Percentiles rank a stretch among this genome's conserved stretches.
Conservation (phyloP, 345 rosid genomes). For the Raphanus raphanistrum region DNA sequence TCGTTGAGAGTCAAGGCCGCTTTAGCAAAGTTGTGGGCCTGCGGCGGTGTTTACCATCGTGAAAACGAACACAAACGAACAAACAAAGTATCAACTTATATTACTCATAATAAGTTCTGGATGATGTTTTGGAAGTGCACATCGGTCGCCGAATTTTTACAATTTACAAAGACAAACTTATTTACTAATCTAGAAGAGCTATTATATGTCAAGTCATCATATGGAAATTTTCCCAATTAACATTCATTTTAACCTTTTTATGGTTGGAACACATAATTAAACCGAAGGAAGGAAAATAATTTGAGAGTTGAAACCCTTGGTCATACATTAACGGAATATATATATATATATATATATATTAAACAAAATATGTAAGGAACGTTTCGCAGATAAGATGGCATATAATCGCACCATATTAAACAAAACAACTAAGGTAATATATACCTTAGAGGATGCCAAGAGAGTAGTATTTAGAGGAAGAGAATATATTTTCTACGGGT, state of each 20-base stretch:
- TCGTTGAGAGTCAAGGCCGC: background rate
- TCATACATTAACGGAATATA: background rate
- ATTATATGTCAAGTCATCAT: background rate
- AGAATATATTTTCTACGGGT: background rate
- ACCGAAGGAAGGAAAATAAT: background rate
- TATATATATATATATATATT: background rate
- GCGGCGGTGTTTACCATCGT: constrained; percentile 7
- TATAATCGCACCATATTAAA: background rate
- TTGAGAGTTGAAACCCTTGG: background rate
- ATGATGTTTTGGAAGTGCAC: background rate
- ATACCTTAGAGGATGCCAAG: background rate
- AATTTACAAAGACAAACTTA: background rate
- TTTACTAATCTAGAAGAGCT: background rate
- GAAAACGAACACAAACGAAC: background rate
- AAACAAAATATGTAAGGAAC: background rate
- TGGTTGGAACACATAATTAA: background rate
- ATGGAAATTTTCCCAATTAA: background rate
- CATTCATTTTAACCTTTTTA: background rate
- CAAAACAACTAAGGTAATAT: background rate
- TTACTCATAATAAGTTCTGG: background rate
- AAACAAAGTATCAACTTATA: background rate
- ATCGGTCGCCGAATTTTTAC: constrained; percentile 3
- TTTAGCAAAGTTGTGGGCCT: constrained; percentile 2
- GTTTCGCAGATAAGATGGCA: background rate
- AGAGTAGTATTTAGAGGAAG: background rate